Evolutionary conservation across 768 basidiomycete species (phyloP).

Genomic region (Tylopilus cervinicoccineus): DNA sequence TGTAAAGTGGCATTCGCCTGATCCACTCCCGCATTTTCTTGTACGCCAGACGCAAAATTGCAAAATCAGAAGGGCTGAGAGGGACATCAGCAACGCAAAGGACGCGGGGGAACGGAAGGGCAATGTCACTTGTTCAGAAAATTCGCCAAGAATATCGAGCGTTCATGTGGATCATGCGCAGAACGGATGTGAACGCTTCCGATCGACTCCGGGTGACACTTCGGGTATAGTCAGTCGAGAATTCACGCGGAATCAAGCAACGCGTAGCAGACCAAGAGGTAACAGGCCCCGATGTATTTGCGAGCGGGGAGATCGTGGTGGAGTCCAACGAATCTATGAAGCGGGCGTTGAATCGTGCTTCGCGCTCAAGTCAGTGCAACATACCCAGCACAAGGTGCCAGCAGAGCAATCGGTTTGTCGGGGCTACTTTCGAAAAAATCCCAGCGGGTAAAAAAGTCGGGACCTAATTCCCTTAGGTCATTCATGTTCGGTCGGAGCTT

Average conservation of each 20-base stretch:
- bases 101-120: slow-evolving; percentile 3
- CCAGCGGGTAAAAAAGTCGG: slow-evolving; percentile 48
- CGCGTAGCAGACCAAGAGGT: slow-evolving; percentile 27
- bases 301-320: slow-evolving; percentile 8
- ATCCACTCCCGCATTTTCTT: slow-evolving; percentile 26
- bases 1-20: slow-evolving; percentile 40
- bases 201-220: slow-evolving; percentile 36
- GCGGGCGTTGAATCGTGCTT: neutral
- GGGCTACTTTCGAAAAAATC: slow-evolving; percentile 46
- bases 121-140: slow-evolving; percentile 39
- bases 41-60: slow-evolving; percentile 25
- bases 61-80: slow-evolving; percentile 24
- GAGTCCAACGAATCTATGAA: slow-evolving; percentile 9
- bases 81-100: neutral
- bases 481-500: slow-evolving; percentile 49
- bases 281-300: slow-evolving; percentile 18
- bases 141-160: slow-evolving; percentile 42
- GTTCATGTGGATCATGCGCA: slow-evolving; percentile 37
- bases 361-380: neutral
- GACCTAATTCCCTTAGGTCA: slow-evolving; percentile 48
- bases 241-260: neutral
- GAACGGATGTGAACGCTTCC: slow-evolving; percentile 48
- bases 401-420: slow-evolving; percentile 52
- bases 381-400: slow-evolving; percentile 42
- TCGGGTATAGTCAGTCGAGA: neutral